Evolutionary conservation across 2,329 filamentous ascomycete genomes (phyloP).

Genomic region (Exserohilum rostratum): DNA sequence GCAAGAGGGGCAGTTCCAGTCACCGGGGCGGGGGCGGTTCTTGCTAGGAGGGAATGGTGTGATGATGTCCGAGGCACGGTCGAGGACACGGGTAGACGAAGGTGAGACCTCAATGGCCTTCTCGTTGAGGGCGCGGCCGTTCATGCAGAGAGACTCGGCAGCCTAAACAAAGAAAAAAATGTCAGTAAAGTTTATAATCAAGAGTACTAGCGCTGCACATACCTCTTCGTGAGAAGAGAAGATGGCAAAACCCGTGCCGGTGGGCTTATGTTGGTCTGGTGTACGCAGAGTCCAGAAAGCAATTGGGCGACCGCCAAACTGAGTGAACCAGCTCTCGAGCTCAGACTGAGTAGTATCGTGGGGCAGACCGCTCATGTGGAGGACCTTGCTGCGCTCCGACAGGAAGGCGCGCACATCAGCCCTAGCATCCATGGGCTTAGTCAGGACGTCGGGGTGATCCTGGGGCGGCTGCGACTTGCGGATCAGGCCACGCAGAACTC

Average conservation of each 20-base stretch:
- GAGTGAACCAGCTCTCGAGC: constrained; percentile 98
- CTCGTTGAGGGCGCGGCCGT: constrained; percentile 95
- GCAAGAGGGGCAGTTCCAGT: constrained; percentile 98
- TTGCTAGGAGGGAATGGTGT: constrained; percentile 98
- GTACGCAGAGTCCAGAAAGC: constrained; percentile 99
- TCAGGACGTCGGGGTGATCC: constrained; percentile 93
- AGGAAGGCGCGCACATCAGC: constrained; percentile 96
- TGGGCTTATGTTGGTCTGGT: constrained; percentile 99
- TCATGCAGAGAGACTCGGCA: constrained; percentile 98
- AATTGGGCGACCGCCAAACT: constrained; percentile 96
- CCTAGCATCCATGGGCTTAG: constrained; percentile 92
- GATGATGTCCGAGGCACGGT: constrained; percentile 92
- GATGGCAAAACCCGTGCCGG: constrained; percentile 95
- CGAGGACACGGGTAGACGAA: constrained; percentile 93
- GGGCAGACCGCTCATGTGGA: constrained; percentile 95
- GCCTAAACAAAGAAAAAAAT: constrained; percentile 64
- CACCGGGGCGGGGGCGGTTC: constrained; percentile 93
- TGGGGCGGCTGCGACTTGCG: constrained; percentile 94
- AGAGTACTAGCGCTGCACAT: constrained; percentile 43
- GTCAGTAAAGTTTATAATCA: constrained; percentile 16
- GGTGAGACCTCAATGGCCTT: constrained; percentile 99
- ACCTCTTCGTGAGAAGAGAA: constrained; percentile 99
- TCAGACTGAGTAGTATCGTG: constrained; percentile 99
- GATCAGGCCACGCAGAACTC: constrained; percentile 89
- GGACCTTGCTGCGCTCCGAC: constrained; percentile 94